These are phyloP conservation scores for Fusarium scirpi DNA, from an alignment of 2,329 filamentous ascomycete genomes.

Conservation along the genomic window DNA sequence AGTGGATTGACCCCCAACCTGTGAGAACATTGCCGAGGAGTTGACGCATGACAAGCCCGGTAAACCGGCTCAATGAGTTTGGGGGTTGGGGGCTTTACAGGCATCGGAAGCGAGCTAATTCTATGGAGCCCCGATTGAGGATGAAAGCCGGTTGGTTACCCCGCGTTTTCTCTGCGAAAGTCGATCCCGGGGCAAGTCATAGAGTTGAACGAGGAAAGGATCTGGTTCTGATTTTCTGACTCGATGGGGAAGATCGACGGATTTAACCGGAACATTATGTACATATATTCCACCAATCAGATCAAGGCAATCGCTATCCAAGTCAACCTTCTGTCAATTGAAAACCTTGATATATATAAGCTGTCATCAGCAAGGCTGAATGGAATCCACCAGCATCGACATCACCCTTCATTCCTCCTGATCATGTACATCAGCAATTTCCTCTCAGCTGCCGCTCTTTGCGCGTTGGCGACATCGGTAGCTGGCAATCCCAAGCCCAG, in stretches of 20 bases:
- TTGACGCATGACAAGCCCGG: not conserved
- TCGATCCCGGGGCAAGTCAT: not conserved
- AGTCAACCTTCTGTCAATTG: not conserved
- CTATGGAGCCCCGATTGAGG: not conserved
- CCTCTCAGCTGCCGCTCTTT: constrained; percentile 22
- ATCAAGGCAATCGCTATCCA: not conserved
- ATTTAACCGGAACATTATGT: not conserved
- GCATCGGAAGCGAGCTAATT: not conserved
- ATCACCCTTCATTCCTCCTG: not conserved
- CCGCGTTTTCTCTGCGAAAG: not conserved
- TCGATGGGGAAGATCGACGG: not conserved
- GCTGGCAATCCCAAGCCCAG: constrained; percentile 3
- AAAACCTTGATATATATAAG: not conserved
- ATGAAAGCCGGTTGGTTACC: not conserved
- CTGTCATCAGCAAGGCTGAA: not conserved
- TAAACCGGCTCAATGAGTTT: not conserved
- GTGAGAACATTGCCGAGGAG: not conserved
- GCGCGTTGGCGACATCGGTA: constrained; percentile 26
- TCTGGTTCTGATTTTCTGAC: not conserved
- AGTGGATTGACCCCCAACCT: not conserved
- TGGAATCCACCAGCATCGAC: not conserved
- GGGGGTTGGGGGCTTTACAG: not conserved
- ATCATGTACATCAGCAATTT: not conserved
- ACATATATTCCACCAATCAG: not conserved
- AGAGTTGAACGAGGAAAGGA: not conserved